Conservation (phyloP, 345 rosid genomes). For the Dimocarpus longan region DNA sequence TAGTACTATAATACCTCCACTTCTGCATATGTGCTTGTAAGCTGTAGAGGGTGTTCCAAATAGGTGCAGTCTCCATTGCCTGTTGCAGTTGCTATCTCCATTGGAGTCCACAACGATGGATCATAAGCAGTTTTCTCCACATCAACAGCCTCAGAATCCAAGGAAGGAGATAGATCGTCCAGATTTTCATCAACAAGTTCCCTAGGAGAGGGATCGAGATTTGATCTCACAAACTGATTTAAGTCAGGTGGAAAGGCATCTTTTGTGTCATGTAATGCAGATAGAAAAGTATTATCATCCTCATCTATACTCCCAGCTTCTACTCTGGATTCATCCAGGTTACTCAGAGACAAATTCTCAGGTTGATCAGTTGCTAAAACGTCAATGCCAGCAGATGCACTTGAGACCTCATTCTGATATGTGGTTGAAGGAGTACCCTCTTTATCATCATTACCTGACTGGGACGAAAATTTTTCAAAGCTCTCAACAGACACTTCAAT, state of each 20-base stretch:
- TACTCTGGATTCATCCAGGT: slow-evolving; percentile 32
- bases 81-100: slow-evolving; percentile 84
- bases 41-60: slow-evolving; percentile 73
- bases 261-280: slow-evolving; percentile 45
- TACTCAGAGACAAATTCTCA: slow-evolving; percentile 37
- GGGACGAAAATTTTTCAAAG: slow-evolving; percentile 3
- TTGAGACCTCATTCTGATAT: slow-evolving; percentile 25
- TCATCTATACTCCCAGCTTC: slow-evolving; percentile 44
- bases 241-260: slow-evolving; percentile 26
- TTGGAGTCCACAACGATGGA: slow-evolving; percentile 80
- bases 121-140: slow-evolving; percentile 43
- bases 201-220: slow-evolving; percentile 23
- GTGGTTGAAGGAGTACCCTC: slow-evolving; percentile 19
- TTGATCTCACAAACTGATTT: slow-evolving; percentile 14
- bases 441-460: slow-evolving; percentile 26
- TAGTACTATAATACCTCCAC: slow-evolving; percentile 59
- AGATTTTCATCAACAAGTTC: slow-evolving; percentile 27
- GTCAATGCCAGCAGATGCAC: slow-evolving; percentile 34
- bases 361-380: slow-evolving; percentile 39
- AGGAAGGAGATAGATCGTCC: slow-evolving; percentile 36
- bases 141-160: slow-evolving; percentile 38
- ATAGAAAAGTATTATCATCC: slow-evolving; percentile 52
- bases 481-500: too few relatives aligned
- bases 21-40: slow-evolving; percentile 80
- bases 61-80: slow-evolving; percentile 55